These are phyloP conservation scores for Ceratocystis huliohia DNA, from an alignment of 2,329 filamentous ascomycete species.

Conservation along the genomic window DNA sequence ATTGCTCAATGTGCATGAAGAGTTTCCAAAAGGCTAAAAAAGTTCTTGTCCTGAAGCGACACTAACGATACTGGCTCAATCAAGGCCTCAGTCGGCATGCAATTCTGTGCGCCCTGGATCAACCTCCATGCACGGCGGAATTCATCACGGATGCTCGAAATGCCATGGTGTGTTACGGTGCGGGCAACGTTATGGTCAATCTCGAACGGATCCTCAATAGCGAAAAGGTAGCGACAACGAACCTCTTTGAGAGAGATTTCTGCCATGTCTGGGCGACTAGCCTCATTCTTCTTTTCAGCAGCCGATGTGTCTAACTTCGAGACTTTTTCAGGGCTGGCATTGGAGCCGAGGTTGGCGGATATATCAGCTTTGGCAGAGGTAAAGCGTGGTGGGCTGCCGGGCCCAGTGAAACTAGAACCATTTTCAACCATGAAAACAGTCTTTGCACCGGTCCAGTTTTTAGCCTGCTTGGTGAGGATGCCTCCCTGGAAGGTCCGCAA, in stretches of 20 bases:
- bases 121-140: slow-evolving; percentile 70
- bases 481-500: slow-evolving; percentile 55
- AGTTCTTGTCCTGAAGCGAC: slow-evolving; percentile 27
- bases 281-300: slow-evolving; percentile 22
- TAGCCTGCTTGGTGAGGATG: slow-evolving; percentile 58
- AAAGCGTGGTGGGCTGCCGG: not conserved
- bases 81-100: slow-evolving; percentile 35
- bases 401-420: slow-evolving; percentile 4
- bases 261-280: slow-evolving; percentile 24
- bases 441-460: slow-evolving; percentile 77
- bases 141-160: slow-evolving; percentile 71
- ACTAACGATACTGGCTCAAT: slow-evolving; percentile 37
- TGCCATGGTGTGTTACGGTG: slow-evolving; percentile 71
- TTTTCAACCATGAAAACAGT: slow-evolving; percentile 36
- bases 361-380: not conserved
- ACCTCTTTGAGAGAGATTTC: slow-evolving; percentile 49
- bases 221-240: slow-evolving; percentile 69
- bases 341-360: not conserved
- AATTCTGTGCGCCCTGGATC: slow-evolving; percentile 37
- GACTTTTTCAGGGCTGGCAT: slow-evolving; percentile 20
- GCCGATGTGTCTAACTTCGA: not conserved
- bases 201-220: slow-evolving; percentile 88
- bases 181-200: slow-evolving; percentile 75
- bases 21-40: slow-evolving; percentile 10
- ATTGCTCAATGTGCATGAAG: slow-evolving; percentile 13